Evolutionary conservation across 257 asterid genomes (phyloP), one percentile per base, ranked within the genome.

Genomic region (Petunia secreta): DNA sequence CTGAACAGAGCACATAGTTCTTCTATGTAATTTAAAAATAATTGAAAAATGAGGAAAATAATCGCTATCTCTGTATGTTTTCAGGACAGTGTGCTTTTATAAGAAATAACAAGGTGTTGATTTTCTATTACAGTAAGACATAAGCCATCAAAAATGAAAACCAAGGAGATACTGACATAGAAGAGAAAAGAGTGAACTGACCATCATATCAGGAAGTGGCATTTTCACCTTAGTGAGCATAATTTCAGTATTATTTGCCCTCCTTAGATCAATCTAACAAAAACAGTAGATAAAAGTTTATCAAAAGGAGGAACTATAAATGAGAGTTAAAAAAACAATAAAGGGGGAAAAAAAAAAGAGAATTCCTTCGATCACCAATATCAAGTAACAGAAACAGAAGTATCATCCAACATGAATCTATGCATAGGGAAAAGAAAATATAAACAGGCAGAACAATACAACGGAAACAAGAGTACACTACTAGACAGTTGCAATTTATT

Each of bases 181-280:
- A 78, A 39, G 44, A 46, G 11, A 38, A 62, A 62, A 78, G 62
- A 78, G 39, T 62, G 46, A 63, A 84, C 93, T 89, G 86, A 96
- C 99, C 99, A 94, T 87, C 98, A 96, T 94, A 87, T 96, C 98
- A 65, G 99, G 98, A 86, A 96, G 98, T 80, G 99, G 99, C 98
- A 96, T 96, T 88, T 96, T 96, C 84, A 96, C 99, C 85, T 96
- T 96, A 40, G 99, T 94, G 79, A 96, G 98, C 99, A 96, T 96
- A 84, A 96, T 96, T 86, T 96, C 99, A 59, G 98, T 94, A 86
- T 96, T 96, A 87, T 94, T 91, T 80, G 97, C 99, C 89, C 99
- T 93, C 89, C 98, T 88, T 77, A 96, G 90, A 89, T 96, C 99
- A 90, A 96, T 48, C 99, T 96, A 86, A 65, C n/a, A 81, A 59